phyloP scores from a whole-genome alignment of 352 stramenopile genomes.

The Phytophthora hybrid region DNA sequence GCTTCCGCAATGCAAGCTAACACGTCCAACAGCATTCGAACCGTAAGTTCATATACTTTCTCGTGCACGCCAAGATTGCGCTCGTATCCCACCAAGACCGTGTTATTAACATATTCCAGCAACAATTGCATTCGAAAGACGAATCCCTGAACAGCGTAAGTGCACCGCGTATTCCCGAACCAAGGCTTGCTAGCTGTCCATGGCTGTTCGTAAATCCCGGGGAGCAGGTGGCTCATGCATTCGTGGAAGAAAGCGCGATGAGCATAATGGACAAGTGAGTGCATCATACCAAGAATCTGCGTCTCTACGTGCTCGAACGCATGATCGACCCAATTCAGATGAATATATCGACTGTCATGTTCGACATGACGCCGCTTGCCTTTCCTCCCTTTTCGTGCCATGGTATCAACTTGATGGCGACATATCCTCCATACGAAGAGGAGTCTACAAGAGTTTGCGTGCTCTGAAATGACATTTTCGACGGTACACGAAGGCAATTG shows the following conservation, averaged over 20 bases:
- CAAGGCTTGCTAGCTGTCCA: conserved; percentile 65
- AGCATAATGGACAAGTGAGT: conserved; percentile 58
- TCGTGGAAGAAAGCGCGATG: conserved; percentile 74
- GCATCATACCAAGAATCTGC: conserved; percentile 59
- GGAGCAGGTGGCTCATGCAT: conserved; percentile 51
- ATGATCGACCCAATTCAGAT: conserved; percentile 73
- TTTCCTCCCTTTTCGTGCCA: conserved; percentile 44
- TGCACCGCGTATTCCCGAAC: conserved; percentile 69
- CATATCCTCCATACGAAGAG: conserved; percentile 76
- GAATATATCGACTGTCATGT: conserved; percentile 43
- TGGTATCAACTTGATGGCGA: conserved; percentile 61
- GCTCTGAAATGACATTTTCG: conserved; percentile 62
- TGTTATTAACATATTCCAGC: conserved; percentile 52
- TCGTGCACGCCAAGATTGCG: conserved; percentile 68
- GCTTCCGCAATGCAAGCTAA: conserved; percentile 50
- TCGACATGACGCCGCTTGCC: conserved; percentile 21
- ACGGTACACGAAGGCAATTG: conserved; percentile 42
- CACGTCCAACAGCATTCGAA: conserved; percentile 61
- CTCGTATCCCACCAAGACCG: conserved; percentile 56
- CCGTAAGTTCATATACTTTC: conserved; percentile 61
- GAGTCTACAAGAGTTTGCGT: conserved; percentile 63
- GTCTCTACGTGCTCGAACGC: conserved; percentile 69
- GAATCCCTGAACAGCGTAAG: conserved; percentile 66
- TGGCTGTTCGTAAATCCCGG: conserved; percentile 63
- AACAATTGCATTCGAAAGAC: conserved; percentile 58